Conservation (phyloP, 371 early-diverging fungal genomes). For the Lichtheimia ramosa region DNA sequence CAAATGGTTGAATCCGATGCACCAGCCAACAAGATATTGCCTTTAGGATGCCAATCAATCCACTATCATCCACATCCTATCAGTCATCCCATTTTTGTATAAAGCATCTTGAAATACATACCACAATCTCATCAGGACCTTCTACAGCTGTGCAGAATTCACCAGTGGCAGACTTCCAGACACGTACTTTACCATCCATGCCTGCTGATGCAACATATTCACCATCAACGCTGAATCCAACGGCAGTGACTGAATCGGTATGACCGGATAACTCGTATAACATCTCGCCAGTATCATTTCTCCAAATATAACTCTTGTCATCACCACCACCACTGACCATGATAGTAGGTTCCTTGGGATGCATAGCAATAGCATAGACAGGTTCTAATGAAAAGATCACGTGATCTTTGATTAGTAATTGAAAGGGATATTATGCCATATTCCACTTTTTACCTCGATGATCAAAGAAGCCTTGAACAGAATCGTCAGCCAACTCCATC, state of each 20-base stretch:
- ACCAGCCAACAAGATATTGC: constrained; percentile 87
- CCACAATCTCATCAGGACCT: constrained; percentile 89
- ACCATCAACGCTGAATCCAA: constrained; percentile 87
- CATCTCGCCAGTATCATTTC: constrained; percentile 79
- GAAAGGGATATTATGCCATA: background rate
- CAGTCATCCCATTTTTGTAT: background rate
- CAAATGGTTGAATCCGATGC: constrained; percentile 87
- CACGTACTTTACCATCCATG: constrained; percentile 91
- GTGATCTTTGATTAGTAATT: background rate
- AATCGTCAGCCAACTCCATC: constrained; percentile 81
- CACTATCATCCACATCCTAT: constrained; percentile 51
- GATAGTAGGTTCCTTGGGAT: constrained; percentile 72
- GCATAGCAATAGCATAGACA: constrained; percentile 85
- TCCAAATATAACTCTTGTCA: constrained; percentile 91
- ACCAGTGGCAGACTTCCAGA: constrained; percentile 74
- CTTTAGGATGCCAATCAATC: constrained; percentile 96
- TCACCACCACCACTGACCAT: constrained; percentile 90
- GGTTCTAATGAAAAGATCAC: constrained; percentile 62
- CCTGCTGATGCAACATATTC: constrained; percentile 87
- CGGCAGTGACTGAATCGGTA: constrained; percentile 85
- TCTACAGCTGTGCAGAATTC: constrained; percentile 70
- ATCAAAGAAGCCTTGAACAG: constrained; percentile 89
- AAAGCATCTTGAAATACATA: constrained; percentile 24
- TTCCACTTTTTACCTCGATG: constrained; percentile 67
- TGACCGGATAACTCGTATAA: constrained; percentile 67